These are phyloP conservation scores for Fragosphaeria purpurea DNA, from an alignment of 2,329 filamentous ascomycete genomes.

Conservation along the genomic window DNA sequence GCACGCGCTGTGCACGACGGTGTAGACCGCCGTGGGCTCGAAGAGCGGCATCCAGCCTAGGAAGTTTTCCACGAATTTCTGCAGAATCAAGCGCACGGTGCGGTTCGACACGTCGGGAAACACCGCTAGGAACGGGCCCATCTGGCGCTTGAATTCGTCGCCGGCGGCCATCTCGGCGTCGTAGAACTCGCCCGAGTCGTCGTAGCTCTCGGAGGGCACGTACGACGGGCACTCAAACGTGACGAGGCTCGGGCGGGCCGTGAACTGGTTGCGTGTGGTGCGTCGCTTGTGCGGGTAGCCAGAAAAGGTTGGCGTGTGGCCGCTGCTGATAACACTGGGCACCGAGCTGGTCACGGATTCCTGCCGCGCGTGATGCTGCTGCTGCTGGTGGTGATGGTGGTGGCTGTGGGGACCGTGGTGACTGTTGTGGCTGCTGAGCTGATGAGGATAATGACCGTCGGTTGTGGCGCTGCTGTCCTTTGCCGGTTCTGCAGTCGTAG, in stretches of 20 bases:
- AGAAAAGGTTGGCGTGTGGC: too few species aligned
- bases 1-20: conserved; percentile 5
- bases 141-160: conserved; percentile 6
- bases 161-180: conserved; percentile 10
- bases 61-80: conserved; percentile 10
- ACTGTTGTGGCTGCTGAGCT: too few species aligned
- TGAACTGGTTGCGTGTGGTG: conserved; percentile 1
- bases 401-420: too few species aligned
- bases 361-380: background rate
- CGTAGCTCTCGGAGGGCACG: conserved; percentile 9
- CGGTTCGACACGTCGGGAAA: conserved; percentile 9
- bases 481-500: background rate
- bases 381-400: background rate
- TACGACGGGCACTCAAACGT: conserved; percentile 7
- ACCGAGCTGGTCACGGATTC: background rate
- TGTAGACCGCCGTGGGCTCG: conserved; percentile 1
- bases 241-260: conserved; percentile 7
- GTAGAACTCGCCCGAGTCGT: conserved; percentile 11
- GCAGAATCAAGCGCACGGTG: conserved; percentile 3
- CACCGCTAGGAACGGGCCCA: background rate
- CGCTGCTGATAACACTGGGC: too few species aligned
- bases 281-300: background rate
- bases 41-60: conserved; percentile 8
- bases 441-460: too few species aligned
- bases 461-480: background rate